phyloP scores from a whole-genome alignment of 2,329 filamentous ascomycete species.

The Basipetospora sp. region DNA sequence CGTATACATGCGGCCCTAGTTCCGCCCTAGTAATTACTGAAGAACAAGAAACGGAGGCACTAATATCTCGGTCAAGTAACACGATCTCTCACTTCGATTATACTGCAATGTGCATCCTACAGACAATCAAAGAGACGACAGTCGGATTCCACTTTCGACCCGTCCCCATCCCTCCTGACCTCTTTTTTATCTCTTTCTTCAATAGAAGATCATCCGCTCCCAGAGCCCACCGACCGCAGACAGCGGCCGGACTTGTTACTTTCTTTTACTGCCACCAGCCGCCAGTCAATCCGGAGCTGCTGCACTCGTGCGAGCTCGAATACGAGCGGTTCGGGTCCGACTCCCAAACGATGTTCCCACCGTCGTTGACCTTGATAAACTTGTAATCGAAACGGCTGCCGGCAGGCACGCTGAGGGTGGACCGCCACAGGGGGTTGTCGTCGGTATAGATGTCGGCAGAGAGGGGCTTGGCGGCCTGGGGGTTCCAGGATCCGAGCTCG shows the following conservation, averaged over 20 bases:
- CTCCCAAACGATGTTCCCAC: slow-evolving; percentile 42
- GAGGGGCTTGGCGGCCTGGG: slow-evolving; percentile 30
- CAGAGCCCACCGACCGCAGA: neutral
- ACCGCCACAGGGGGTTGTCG: slow-evolving; percentile 40
- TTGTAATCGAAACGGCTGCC: slow-evolving; percentile 45
- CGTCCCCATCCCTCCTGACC: neutral
- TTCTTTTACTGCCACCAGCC: slow-evolving; percentile 5
- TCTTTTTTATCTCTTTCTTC: neutral
- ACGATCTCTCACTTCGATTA: too few species aligned
- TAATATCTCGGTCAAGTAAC: too few species aligned
- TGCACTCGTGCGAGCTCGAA: slow-evolving; percentile 9
- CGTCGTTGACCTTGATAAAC: slow-evolving; percentile 39
- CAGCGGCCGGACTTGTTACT: too few species aligned
- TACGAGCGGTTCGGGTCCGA: slow-evolving; percentile 31
- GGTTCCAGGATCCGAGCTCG: slow-evolving; percentile 21
- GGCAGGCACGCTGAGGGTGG: slow-evolving; percentile 33
- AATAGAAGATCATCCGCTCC: too few species aligned
- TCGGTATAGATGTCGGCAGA: slow-evolving; percentile 38
- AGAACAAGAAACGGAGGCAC: too few species aligned
- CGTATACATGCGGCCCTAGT: too few species aligned
- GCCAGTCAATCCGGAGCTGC: slow-evolving; percentile 1
- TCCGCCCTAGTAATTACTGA: too few species aligned
- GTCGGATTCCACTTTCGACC: too few species aligned
- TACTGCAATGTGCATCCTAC: too few species aligned
- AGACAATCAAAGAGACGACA: too few species aligned